A percentile compares a stretch with the other conserved stretches of the same genome.
Evolutionary conservation across 2,329 filamentous ascomycete species (phyloP).

Genomic region (Ascochyta lentis): DNA sequence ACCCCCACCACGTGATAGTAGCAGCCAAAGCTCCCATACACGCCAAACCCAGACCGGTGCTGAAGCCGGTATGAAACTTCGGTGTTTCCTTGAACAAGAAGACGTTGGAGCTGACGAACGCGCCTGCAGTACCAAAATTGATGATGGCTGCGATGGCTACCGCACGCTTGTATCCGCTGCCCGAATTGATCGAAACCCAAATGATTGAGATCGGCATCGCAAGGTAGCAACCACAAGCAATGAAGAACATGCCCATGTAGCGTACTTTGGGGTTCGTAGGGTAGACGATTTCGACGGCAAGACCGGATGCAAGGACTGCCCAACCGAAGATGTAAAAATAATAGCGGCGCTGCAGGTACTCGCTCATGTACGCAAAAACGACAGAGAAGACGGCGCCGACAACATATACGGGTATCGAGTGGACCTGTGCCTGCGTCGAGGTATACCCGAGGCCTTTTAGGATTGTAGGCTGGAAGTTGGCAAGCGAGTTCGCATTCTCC

Average conservation of each 20-base stretch:
- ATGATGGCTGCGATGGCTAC: constrained; percentile 32
- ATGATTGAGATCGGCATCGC: constrained; percentile 63
- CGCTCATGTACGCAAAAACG: constrained; percentile 37
- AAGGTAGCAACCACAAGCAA: constrained; percentile 61
- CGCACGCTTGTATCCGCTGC: constrained; percentile 36
- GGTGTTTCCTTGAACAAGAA: constrained; percentile 38
- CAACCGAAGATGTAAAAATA: constrained; percentile 41
- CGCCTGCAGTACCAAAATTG: constrained; percentile 60
- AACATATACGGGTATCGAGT: constrained; percentile 46
- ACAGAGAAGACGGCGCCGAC: constrained; percentile 40
- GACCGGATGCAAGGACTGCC: constrained; percentile 55
- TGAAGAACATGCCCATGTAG: constrained; percentile 62
- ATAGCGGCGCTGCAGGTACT: constrained; percentile 37
- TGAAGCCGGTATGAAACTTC: constrained; percentile 37
- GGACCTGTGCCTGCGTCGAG: constrained; percentile 42
- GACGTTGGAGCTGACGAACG: constrained; percentile 58
- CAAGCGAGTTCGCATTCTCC: constrained; percentile 42
- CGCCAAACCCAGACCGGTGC: constrained; percentile 35
- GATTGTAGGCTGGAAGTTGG: constrained; percentile 47
- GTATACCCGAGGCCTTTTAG: constrained; percentile 46
- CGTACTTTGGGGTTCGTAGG: constrained; percentile 48
- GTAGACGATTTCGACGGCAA: constrained; percentile 58
- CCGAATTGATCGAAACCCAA: constrained; percentile 63
- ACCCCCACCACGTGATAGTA: constrained; percentile 52
- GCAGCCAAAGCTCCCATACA: constrained; percentile 46